A percentile compares a stretch with the other conserved stretches of the same genome.
Evolutionary conservation across 2,329 filamentous ascomycete species (phyloP).

Genomic region (Zarea fungicola): DNA sequence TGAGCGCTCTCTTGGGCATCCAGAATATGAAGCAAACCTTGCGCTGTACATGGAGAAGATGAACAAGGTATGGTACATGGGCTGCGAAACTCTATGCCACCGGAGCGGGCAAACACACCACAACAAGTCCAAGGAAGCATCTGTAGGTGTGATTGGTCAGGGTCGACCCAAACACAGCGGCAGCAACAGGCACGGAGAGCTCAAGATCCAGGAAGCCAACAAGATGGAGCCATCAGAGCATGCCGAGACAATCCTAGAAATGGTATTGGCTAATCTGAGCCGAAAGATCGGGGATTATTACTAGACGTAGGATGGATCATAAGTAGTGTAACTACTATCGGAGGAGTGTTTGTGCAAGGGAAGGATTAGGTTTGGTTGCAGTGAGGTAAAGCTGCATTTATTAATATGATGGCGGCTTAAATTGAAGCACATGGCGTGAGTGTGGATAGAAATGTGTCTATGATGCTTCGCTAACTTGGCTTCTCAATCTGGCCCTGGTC

Average conservation of each 20-base stretch:
- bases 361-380: no score
- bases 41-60: conserved; percentile 6
- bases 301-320: no score
- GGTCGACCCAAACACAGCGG: conserved; percentile 27
- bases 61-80: conserved; percentile 32
- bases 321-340: no score
- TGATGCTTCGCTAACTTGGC: no score
- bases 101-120: conserved; percentile 28
- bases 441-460: no score
- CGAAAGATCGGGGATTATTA: no score
- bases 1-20: not conserved
- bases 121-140: conserved; percentile 27
- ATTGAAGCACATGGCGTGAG: no score
- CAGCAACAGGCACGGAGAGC: conserved; percentile 20
- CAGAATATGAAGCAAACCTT: conserved; percentile 2
- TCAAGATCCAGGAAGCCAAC: conserved; percentile 35
- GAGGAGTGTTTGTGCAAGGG: no score
- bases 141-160: conserved; percentile 34
- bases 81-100: conserved; percentile 29
- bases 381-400: no score
- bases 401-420: no score
- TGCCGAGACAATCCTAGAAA: conserved; percentile 36
- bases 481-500: no score
- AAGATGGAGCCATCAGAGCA: conserved; percentile 33
- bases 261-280: conserved; percentile 31